These are phyloP conservation scores for Prillingera fragicola DNA, from an alignment of 1,284 basidiomycete species.

Conservation along the genomic window DNA sequence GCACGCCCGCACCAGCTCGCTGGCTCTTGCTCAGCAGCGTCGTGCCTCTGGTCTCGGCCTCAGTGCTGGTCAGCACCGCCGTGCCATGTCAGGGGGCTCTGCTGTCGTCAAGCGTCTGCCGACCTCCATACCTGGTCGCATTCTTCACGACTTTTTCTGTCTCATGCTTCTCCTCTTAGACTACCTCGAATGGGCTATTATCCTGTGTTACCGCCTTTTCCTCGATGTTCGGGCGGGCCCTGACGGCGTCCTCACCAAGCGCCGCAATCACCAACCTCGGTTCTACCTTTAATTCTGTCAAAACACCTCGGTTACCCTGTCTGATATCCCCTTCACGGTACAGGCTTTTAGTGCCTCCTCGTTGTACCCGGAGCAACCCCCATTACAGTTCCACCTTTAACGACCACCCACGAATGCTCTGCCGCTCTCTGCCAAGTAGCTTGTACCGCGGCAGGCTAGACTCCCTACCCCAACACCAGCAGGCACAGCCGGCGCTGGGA, in stretches of 20 bases:
- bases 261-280: background rate
- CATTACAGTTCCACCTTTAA: too few species aligned
- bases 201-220: slow-evolving; percentile 25
- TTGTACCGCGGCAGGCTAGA: too few species aligned
- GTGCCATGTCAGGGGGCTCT: too few species aligned
- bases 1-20: slow-evolving; percentile 7
- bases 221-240: slow-evolving; percentile 28
- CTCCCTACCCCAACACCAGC: background rate
- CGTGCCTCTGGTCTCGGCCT: slow-evolving; percentile 2
- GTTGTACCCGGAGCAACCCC: too few species aligned
- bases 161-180: slow-evolving; percentile 24
- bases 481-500: too few species aligned
- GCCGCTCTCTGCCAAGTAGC: too few species aligned
- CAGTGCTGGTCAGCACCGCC: too few species aligned
- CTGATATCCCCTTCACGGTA: too few species aligned
- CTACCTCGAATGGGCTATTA: slow-evolving; percentile 27
- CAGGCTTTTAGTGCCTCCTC: too few species aligned
- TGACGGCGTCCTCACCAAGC: background rate
- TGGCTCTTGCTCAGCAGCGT: slow-evolving; percentile 1
- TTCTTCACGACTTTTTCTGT: slow-evolving; percentile 31
- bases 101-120: slow-evolving; percentile 2
- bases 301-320: too few species aligned
- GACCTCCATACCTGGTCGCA: slow-evolving; percentile 22
- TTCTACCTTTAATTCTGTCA: background rate
- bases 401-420: too few species aligned